These are phyloP conservation scores for Saccharomycopsis hybrid DNA, from an alignment of 1,139 yeast genomes.

Conservation along the genomic window DNA sequence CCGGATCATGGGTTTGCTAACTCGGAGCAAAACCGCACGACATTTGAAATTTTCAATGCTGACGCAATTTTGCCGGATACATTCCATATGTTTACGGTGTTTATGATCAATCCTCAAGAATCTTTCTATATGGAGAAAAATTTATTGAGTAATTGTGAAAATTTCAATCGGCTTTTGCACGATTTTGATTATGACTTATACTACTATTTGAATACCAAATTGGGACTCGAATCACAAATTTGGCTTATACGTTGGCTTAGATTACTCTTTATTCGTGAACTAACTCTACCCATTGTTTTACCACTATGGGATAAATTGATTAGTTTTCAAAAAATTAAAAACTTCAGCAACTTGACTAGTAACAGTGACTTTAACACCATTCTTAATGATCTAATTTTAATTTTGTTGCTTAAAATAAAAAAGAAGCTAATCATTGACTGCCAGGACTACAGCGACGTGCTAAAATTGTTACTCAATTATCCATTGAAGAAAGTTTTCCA, in stretches of 20 bases:
- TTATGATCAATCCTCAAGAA: slow-evolving; percentile 21
- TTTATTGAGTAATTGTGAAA: slow-evolving; percentile 12
- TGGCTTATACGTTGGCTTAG: slow-evolving; percentile 57
- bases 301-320: slow-evolving; percentile 34
- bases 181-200: slow-evolving; percentile 33
- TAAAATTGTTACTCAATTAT: slow-evolving; percentile 29
- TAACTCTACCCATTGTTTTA: slow-evolving; percentile 29
- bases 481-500: slow-evolving; percentile 23
- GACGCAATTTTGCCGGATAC: slow-evolving; percentile 14
- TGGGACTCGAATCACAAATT: slow-evolving; percentile 49
- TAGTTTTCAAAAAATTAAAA: slow-evolving; percentile 26
- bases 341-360: slow-evolving; percentile 22
- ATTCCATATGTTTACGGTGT: slow-evolving; percentile 19
- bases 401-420: slow-evolving; percentile 26
- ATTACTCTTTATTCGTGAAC: slow-evolving; percentile 45
- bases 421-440: slow-evolving; percentile 23
- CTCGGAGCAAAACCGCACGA: too few species aligned
- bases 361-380: slow-evolving; percentile 29
- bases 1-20: background rate
- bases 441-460: slow-evolving; percentile 28
- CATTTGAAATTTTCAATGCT: slow-evolving; percentile 10
- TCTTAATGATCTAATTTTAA: slow-evolving; percentile 30
- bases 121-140: slow-evolving; percentile 16
- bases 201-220: slow-evolving; percentile 30
- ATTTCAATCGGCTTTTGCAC: slow-evolving; percentile 29